These are phyloP conservation scores for Sphagnum fallax DNA, from an alignment of 228 moss, liverwort and hornwort genomes.

Conservation along the genomic window DNA sequence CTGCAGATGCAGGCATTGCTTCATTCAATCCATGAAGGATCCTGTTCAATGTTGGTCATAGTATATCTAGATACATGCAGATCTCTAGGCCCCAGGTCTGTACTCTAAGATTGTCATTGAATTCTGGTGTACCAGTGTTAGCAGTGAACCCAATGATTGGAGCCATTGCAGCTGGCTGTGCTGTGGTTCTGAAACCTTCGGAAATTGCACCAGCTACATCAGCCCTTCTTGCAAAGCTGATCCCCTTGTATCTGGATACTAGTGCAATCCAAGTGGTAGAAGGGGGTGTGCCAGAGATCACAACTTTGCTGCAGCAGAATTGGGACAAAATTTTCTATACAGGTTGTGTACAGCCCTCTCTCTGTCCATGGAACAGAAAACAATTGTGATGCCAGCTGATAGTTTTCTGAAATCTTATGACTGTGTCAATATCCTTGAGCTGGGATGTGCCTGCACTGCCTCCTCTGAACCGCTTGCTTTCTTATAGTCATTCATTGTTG, in stretches of 20 bases:
- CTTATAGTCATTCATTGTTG: too few relatives aligned
- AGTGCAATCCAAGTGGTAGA: conserved; percentile 68
- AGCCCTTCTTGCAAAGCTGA: conserved; percentile 43
- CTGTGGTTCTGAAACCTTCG: conserved; percentile 71
- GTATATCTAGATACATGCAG: not conserved
- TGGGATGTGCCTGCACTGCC: too few relatives aligned
- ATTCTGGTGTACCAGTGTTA: conserved; percentile 27
- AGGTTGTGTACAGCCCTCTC: conserved; percentile 14
- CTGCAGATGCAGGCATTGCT: too few relatives aligned
- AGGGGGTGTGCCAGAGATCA: conserved; percentile 55
- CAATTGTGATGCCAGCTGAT: not conserved
- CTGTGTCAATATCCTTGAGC: too few relatives aligned
- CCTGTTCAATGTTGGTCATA: too few relatives aligned
- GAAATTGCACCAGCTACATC: conserved; percentile 70
- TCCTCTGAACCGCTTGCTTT: too few relatives aligned
- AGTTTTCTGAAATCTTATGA: too few relatives aligned
- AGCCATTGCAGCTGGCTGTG: conserved; percentile 79
- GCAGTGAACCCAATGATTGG: conserved; percentile 72
- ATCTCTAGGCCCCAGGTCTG: too few relatives aligned
- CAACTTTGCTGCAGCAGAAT: conserved; percentile 55
- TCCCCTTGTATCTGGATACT: conserved; percentile 59
- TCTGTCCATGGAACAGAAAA: too few relatives aligned
- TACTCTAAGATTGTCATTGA: too few relatives aligned
- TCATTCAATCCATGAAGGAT: too few relatives aligned
- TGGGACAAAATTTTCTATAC: conserved; percentile 98